These are phyloP conservation scores for Aspergillus sojae DNA, from an alignment of 2,329 filamentous ascomycete genomes.

Conservation along the genomic window DNA sequence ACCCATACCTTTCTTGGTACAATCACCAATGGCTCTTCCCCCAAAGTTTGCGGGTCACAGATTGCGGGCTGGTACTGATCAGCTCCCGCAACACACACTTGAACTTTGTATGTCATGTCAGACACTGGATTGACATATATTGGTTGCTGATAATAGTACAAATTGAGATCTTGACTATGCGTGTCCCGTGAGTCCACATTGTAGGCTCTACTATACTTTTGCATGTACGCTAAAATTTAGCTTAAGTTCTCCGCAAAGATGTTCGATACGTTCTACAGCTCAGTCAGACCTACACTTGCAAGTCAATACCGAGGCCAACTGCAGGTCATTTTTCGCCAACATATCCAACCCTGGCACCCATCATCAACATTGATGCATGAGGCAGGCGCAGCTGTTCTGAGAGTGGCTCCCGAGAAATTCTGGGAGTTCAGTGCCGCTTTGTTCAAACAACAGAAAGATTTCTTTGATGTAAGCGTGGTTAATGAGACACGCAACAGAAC, in stretches of 20 bases:
- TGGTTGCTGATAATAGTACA: background rate
- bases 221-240: slow-evolving; percentile 21
- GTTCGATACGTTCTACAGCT: slow-evolving; percentile 74
- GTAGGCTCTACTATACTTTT: background rate
- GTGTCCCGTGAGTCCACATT: slow-evolving; percentile 61
- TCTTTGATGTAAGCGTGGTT: slow-evolving; percentile 83
- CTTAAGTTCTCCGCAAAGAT: slow-evolving; percentile 66
- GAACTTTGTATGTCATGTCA: slow-evolving; percentile 41
- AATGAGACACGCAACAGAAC: slow-evolving; percentile 83
- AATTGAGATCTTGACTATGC: slow-evolving; percentile 78
- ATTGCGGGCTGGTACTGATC: slow-evolving; percentile 23
- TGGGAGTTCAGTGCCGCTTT: slow-evolving; percentile 75
- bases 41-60: slow-evolving; percentile 61
- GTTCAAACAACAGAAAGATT: slow-evolving; percentile 70
- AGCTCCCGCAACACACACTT: slow-evolving; percentile 37
- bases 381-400: slow-evolving; percentile 78
- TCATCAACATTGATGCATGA: slow-evolving; percentile 73
- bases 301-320: slow-evolving; percentile 63
- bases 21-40: slow-evolving; percentile 56
- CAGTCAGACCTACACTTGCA: slow-evolving; percentile 66
- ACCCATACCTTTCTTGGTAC: background rate
- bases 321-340: slow-evolving; percentile 82
- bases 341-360: slow-evolving; percentile 94
- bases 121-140: background rate
- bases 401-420: slow-evolving; percentile 70